Conservation (phyloP, 2,329 filamentous ascomycete genomes). For the Paecilomyces sp. region DNA sequence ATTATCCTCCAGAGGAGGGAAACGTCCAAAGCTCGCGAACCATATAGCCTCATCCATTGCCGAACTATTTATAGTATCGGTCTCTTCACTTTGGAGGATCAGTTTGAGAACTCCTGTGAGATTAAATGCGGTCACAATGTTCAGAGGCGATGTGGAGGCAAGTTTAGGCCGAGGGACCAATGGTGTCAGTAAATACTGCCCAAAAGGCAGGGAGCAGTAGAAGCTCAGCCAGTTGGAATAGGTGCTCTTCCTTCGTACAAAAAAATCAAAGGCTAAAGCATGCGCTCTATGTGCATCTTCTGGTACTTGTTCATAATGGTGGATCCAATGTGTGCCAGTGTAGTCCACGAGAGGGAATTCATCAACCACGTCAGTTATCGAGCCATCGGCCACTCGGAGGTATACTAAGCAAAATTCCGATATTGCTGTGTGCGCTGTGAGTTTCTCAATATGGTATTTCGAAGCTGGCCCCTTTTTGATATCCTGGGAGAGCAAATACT, state of each 20-base stretch:
- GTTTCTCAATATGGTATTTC: background rate
- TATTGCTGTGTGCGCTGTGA: background rate
- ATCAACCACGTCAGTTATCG: background rate
- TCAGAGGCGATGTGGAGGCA: conserved; percentile 1
- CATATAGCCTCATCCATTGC: background rate
- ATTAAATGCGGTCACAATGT: background rate
- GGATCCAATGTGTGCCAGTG: conserved; percentile 1
- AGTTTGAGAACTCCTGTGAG: background rate
- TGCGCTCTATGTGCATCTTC: conserved; percentile 1
- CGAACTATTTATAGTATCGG: background rate
- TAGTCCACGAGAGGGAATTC: conserved; percentile 1
- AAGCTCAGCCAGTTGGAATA: conserved; percentile 2
- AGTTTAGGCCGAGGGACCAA: background rate
- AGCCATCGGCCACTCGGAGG: background rate
- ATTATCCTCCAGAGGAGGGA: background rate
- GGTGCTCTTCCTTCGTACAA: background rate
- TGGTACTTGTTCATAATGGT: conserved; percentile 3
- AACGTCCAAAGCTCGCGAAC: background rate
- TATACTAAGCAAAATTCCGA: conserved; percentile 5
- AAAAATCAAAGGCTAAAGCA: conserved; percentile 2
- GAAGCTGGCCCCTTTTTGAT: conserved; percentile 1
- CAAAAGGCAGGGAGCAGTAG: background rate
- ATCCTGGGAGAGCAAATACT: conserved; percentile 3
- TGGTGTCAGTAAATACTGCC: too few relatives aligned
- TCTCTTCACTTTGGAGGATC: background rate